A percentile compares a stretch with the other conserved stretches of the same genome.
phyloP scores from a whole-genome alignment of 1,284 basidiomycete genomes.

The Cutaneotrichosporon cyanovorans region DNA sequence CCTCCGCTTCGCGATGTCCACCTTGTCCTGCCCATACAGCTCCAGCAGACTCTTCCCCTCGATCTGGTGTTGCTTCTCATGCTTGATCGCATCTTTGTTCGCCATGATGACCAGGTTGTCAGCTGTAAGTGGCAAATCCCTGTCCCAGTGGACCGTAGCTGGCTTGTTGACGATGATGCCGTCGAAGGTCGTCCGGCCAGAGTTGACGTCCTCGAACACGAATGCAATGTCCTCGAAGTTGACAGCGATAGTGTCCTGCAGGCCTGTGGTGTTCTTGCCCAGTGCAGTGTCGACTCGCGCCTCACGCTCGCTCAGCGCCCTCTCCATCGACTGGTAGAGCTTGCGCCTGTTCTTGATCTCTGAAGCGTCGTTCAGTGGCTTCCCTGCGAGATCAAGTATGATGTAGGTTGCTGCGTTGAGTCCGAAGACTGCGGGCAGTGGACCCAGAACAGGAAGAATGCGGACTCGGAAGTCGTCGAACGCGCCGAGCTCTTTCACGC shows the following conservation, averaged over 20 bases:
- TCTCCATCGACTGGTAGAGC: conserved; percentile 70
- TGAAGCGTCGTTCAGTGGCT: conserved; percentile 70
- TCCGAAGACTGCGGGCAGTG: conserved; percentile 80
- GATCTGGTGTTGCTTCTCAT: conserved; percentile 53
- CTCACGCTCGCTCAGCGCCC: conserved; percentile 66
- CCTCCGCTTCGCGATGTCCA: conserved; percentile 50
- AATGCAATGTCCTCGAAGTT: conserved; percentile 72
- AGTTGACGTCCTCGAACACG: conserved; percentile 78
- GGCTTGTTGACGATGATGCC: conserved; percentile 56
- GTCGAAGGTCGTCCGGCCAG: conserved; percentile 69
- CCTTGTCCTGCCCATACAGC: conserved; percentile 60
- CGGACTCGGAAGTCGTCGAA: conserved; percentile 83
- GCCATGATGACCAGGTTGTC: conserved; percentile 80
- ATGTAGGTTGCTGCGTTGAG: conserved; percentile 80
- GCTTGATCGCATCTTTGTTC: conserved; percentile 61
- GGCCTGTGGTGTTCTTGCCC: conserved; percentile 44
- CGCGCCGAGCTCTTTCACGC: conserved; percentile 80
- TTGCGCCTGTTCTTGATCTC: conserved; percentile 77
- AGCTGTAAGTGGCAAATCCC: conserved; percentile 53
- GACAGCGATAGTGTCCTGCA: conserved; percentile 42
- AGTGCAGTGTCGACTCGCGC: conserved; percentile 48
- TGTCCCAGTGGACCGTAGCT: conserved; percentile 64
- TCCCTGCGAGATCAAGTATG: conserved; percentile 70
- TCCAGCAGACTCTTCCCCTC: conserved; percentile 49
- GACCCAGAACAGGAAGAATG: conserved; percentile 48